Conservation (phyloP, 2,329 filamentous ascomycete species). For the Monosporascus sp. region DNA sequence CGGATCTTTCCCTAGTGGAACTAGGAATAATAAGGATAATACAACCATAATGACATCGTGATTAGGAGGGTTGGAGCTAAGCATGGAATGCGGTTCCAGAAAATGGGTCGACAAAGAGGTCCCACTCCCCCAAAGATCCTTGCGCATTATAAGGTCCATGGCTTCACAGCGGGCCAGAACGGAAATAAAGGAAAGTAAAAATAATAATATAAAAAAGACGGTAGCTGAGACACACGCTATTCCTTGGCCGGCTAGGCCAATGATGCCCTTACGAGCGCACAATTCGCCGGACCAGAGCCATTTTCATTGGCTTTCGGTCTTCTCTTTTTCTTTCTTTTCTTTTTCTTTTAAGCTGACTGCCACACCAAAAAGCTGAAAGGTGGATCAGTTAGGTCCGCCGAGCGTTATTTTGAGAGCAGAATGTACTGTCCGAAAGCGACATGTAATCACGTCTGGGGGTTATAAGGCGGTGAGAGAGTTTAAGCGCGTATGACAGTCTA, state of each 20-base stretch:
- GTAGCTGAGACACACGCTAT: not conserved
- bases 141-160: constrained; percentile 11
- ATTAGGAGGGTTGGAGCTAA: not conserved
- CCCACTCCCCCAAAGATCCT: not conserved
- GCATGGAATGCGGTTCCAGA: not conserved
- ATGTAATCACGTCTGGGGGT: not conserved
- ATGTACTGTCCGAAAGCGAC: not conserved
- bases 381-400: constrained; percentile 17
- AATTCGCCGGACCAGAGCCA: not conserved
- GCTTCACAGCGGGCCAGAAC: constrained; percentile 14
- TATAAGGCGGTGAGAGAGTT: not conserved
- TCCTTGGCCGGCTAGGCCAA: not conserved
- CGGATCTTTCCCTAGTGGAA: not conserved
- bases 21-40: not conserved
- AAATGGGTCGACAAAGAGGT: not conserved
- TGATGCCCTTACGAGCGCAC: not conserved
- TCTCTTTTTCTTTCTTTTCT: constrained; percentile 5
- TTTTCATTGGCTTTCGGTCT: not conserved
- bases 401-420: constrained; percentile 1
- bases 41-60: not conserved
- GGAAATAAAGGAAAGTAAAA: not conserved
- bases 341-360: not conserved
- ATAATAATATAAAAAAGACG: not conserved
- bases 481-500: not conserved
- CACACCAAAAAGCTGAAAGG: constrained; percentile 22